phyloP scores from a whole-genome alignment of 2,329 filamentous ascomycete species.

The Fonsecaea pugnacius region DNA sequence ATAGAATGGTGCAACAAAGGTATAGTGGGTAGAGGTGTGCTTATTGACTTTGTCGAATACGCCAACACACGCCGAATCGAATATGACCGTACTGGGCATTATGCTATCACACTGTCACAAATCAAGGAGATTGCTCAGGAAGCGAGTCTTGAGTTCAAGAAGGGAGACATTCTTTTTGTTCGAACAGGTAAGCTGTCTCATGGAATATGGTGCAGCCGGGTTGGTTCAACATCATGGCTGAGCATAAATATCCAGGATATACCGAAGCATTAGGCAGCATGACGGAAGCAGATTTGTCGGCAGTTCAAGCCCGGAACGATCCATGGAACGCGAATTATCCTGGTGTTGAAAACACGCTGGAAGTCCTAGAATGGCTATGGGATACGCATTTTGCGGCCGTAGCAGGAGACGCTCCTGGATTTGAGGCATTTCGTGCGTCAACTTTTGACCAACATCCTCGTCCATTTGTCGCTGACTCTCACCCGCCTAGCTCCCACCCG shows the following conservation, averaged over 20 bases:
- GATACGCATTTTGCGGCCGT: constrained; percentile 42
- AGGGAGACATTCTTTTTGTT: constrained; percentile 69
- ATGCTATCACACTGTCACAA: constrained; percentile 55
- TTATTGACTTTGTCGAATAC: neutral
- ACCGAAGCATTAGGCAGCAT: no score
- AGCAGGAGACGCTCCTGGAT: constrained; percentile 40
- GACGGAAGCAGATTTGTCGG: no score
- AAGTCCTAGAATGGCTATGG: constrained; percentile 41
- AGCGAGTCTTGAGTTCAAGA: constrained; percentile 46
- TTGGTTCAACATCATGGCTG: no score
- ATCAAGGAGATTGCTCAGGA: constrained; percentile 58
- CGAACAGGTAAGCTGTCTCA: constrained; percentile 63
- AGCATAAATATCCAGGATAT: neutral
- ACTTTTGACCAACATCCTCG: no score
- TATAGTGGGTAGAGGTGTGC: neutral
- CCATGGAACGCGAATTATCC: neutral
- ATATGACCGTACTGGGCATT: constrained; percentile 26
- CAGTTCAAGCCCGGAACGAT: no score
- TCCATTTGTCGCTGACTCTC: neutral
- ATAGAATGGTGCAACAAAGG: neutral
- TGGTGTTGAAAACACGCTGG: constrained; percentile 24
- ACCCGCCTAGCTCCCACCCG: no score
- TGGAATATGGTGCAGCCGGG: no score
- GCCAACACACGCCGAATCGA: neutral
- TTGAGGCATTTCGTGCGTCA: constrained; percentile 33